Evolutionary conservation across 1,284 basidiomycete genomes (phyloP), one percentile per base, ranked within the genome.

Genomic region (Volvariella surrecta): DNA sequence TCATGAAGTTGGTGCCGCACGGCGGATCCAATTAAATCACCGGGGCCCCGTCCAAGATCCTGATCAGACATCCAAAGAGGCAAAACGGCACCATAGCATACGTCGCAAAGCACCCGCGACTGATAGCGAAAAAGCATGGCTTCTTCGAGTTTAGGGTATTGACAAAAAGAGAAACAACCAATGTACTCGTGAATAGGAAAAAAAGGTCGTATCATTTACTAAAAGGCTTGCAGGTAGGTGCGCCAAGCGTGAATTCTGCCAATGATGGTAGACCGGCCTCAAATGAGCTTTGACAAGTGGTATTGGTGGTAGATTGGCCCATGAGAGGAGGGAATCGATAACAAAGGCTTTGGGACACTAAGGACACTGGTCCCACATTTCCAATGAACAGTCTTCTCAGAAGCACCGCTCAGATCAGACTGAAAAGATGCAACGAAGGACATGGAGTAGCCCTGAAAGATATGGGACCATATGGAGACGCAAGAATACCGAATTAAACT

Each of bases 281-380:
- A 74, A 74, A 15, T 65, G 63, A 8, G 60, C 39, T 3, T 70
- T 76, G 47, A 82, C 76, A 13, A 82, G 71, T 3, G 69, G 66
- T 3, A 58, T 55, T 81, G 79, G 40, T 76, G 58, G 52, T 79
- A 82, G 11, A 69, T 51, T 0, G 71, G 68, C 18, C 79, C 79
- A 52, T 80, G 71, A 9, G 62, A 52, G 16, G 68, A 66, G 58
- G 82, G 82, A 19, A 82, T 70, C 0, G 76, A 72, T 0, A 76
- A 76, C 0, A 78, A 79, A 20, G 82, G 62, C 71, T 82, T 79
- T 0, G 79, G 79, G 59, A n/a, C 74, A 80, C 1, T 57, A 54
- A 41, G 67, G 55, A 1, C 76, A 74, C 73, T 78, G 45, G 24
- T 28, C 3, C 37, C 13, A 28, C 21, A 13, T 37, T 3, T n/a